Conservation (phyloP, 2,329 filamentous ascomycete genomes). For the Cercospora zeae-maydis region DNA sequence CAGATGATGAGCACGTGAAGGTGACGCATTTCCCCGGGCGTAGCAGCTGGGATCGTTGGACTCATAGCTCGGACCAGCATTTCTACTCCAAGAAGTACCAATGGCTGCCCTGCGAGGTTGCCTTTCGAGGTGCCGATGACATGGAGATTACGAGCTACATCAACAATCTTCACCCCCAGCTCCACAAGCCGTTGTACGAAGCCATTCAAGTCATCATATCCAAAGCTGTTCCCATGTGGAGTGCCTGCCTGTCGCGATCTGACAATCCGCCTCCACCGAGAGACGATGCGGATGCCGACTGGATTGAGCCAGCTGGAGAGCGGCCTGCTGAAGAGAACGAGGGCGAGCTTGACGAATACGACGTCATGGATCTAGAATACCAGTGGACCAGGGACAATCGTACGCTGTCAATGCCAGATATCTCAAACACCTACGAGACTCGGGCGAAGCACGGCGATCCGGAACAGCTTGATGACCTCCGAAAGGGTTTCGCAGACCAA, state of each 20-base stretch:
- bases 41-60: neutral
- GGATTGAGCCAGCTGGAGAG: constrained; percentile 11
- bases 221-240: constrained; percentile 31
- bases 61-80: neutral
- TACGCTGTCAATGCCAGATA: constrained; percentile 13
- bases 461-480: constrained; percentile 14
- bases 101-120: constrained; percentile 32
- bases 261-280: constrained; percentile 1
- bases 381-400: constrained; percentile 10
- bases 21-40: constrained; percentile 5
- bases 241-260: constrained; percentile 19
- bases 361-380: constrained; percentile 10
- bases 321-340: constrained; percentile 6
- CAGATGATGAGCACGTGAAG: constrained; percentile 10
- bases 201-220: constrained; percentile 29
- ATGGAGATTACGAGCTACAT: constrained; percentile 32
- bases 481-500: constrained; percentile 38
- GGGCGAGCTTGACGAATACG: constrained; percentile 13
- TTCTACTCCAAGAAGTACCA: constrained; percentile 29
- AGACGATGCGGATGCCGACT: constrained; percentile 9
- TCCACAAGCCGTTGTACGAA: constrained; percentile 26
- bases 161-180: constrained; percentile 32
- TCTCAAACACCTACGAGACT: constrained; percentile 1
- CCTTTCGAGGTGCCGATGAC: constrained; percentile 11
- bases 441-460: neutral